phyloP scores from a whole-genome alignment of 2,329 filamentous ascomycete genomes.

The Colletotrichum graminicola region DNA sequence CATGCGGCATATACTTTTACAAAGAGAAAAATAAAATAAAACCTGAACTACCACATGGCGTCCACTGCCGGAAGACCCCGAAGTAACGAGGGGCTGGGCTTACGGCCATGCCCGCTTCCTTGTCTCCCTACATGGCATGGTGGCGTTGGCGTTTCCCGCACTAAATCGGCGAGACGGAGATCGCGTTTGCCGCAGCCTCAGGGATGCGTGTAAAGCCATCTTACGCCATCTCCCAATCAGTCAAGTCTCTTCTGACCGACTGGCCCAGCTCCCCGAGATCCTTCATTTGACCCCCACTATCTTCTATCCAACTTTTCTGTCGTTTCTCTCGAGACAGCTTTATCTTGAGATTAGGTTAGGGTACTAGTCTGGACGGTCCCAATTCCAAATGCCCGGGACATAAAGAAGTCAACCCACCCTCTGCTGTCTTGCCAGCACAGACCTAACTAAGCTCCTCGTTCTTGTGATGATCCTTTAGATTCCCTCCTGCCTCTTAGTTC shows the following conservation, averaged over 20 bases:
- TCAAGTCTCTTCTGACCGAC: slow-evolving; percentile 21
- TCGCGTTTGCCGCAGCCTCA: slow-evolving; percentile 13
- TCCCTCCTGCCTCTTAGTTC: neutral
- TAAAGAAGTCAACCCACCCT: slow-evolving; percentile 21
- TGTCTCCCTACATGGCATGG: neutral
- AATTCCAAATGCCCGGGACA: neutral
- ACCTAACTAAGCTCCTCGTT: neutral
- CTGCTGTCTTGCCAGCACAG: neutral
- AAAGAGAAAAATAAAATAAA: neutral
- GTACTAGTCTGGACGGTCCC: slow-evolving; percentile 7
- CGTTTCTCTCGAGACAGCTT: slow-evolving; percentile 28
- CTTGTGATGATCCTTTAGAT: neutral
- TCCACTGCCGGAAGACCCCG: neutral
- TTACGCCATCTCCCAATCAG: slow-evolving; percentile 12
- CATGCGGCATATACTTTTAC: slow-evolving; percentile 26
- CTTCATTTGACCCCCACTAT: slow-evolving; percentile 28
- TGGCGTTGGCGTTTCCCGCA: slow-evolving; percentile 2
- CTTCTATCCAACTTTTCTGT: neutral
- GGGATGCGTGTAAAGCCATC: slow-evolving; percentile 16
- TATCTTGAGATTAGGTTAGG: slow-evolving; percentile 40
- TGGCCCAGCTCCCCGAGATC: slow-evolving; percentile 20
- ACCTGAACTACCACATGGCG: slow-evolving; percentile 10
- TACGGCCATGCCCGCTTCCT: slow-evolving; percentile 15
- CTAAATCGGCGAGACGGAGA: neutral
- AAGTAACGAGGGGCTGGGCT: slow-evolving; percentile 13